Base-by-base conservation (phyloP, 2,329 filamentous ascomycete genomes). In the Monilinia laxa region DNA sequence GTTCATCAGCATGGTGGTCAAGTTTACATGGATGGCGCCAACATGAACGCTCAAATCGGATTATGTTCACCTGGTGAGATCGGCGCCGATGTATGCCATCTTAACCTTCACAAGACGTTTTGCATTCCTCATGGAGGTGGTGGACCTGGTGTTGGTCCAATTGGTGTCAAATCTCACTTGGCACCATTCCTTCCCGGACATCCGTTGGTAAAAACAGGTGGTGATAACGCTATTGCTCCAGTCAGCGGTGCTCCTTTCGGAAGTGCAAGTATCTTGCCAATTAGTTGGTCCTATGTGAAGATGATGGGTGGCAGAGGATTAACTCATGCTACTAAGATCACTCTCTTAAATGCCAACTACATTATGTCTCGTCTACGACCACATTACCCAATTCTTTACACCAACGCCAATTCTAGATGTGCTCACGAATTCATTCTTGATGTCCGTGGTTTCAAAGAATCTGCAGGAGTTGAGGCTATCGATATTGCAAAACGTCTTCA, bases 61-160 rank as follows among this genome's bases (percentile, higher is more conserved):
- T 85, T 98, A 14, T 97, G 92, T 81, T 96, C 92, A 0, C 94
- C 94, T 1, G 94, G 94, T 51, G 93, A 96, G 78, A 96, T 98
- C 72, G 94, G 94, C 25, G 94, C 94, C 40, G 94, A 98, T 77
- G 93, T 97, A 51, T 98, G 94, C 84, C 94, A 97, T 81, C 83
- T 98, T 68, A 98, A 98, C 80, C 85, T 98, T 53, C 94, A 98
- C 86, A 98, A 98, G 85, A 98, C 94, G 3, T 98, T 98, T 83
- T 98, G 94, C 78, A 98, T 98, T 75, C 94, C 94, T 57, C 94
- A 98, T 79, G 94, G 94, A 65, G 94, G 94, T 70, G 94, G 94
- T 71, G 94, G 94, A 20, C 94, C 94, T 12, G 94, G 94, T 74
- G 92, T 97, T 49, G 94, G 94, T 2, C 94, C 94, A 64, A 96